Percentiles rank a stretch among this genome's conserved stretches.
Conservation (phyloP, 108 stramenopile species). For the Aurantiochytrium sp. region DNA sequence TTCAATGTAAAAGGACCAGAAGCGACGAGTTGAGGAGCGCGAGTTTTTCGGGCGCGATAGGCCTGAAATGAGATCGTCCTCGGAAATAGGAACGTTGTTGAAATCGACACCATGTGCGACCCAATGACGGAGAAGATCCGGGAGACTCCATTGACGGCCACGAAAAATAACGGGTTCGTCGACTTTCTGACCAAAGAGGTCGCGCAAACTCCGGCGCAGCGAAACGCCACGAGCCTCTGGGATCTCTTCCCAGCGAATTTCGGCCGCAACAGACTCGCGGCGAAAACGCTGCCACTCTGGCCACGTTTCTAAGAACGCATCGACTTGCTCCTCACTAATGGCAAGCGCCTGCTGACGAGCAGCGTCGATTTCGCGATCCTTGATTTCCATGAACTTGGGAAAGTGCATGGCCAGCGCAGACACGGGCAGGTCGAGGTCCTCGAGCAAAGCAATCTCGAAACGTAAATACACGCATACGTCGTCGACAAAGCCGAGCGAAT, state of each 20-base stretch:
- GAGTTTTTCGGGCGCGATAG: not conserved
- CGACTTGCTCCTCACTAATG: not conserved
- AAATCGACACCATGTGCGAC: not conserved
- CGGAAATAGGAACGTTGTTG: not conserved
- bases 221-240: not conserved
- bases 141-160: not conserved
- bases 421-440: not conserved
- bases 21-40: not conserved
- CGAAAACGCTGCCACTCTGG: not conserved
- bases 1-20: not conserved
- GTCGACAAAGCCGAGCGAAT: not conserved
- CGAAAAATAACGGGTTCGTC: not conserved
- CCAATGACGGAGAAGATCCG: not conserved
- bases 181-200: not conserved
- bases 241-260: not conserved
- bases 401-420: slow-evolving; percentile 12
- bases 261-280: not conserved
- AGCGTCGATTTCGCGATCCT: not conserved
- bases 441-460: not conserved
- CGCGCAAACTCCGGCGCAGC: not conserved
- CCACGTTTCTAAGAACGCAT: not conserved
- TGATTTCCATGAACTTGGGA: not conserved
- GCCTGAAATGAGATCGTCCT: not conserved
- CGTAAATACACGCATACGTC: not conserved
- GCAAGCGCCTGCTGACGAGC: not conserved